A percentile compares a stretch with the other conserved stretches of the same genome.
Conservation (phyloP, 257 asterid species). For the Solanum neorickii region DNA sequence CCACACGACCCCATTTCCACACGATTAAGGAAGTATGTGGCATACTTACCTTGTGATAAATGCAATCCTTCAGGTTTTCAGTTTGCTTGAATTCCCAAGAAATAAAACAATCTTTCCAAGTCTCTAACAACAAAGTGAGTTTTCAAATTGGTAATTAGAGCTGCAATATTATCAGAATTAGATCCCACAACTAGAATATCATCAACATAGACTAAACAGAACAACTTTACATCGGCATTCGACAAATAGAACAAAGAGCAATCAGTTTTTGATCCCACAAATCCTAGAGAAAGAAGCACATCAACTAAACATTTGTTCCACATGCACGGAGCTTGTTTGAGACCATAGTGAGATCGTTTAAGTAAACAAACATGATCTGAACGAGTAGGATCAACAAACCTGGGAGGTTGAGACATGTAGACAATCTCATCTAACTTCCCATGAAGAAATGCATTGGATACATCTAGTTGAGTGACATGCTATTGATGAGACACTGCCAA, state of each 20-base stretch:
- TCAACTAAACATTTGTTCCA: neutral
- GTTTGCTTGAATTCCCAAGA: neutral
- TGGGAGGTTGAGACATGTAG: too few species aligned
- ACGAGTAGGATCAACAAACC: too few species aligned
- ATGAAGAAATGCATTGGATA: neutral
- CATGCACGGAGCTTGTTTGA: neutral
- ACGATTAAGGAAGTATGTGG: neutral
- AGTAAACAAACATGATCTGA: too few species aligned
- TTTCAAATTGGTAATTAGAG: neutral
- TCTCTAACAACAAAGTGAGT: neutral
- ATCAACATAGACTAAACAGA: neutral
- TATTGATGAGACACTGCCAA: neutral
- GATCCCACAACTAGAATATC: neutral
- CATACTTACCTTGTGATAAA: neutral
- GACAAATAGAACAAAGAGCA: neutral
- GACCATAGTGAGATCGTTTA: neutral
- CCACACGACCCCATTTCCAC: neutral
- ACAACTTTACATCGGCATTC: neutral
- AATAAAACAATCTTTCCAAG: neutral
- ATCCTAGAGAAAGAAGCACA: neutral
- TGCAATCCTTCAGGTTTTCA: neutral
- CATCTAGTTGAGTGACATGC: neutral
- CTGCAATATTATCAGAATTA: neutral
- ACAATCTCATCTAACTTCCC: neutral
- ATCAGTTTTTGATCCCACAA: neutral